phyloP scores from a whole-genome alignment of 306 rosid genomes.

The Pyrus bretschneideri region DNA sequence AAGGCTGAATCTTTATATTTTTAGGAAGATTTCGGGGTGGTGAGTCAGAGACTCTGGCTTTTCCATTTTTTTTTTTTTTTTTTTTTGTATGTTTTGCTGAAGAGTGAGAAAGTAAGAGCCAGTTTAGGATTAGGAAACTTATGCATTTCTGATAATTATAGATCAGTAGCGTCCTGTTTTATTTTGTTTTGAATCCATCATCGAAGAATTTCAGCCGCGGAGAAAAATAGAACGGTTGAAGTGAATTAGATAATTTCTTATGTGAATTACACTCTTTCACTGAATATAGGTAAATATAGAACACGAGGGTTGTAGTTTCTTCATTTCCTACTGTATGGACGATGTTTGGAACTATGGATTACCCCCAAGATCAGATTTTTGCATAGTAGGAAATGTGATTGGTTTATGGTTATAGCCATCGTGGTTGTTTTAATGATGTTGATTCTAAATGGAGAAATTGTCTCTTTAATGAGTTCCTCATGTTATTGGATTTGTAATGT shows the following conservation, averaged over 20 bases:
- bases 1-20: background rate
- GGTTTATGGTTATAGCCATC: background rate
- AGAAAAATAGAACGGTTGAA: background rate
- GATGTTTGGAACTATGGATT: background rate
- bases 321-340: background rate
- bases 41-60: background rate
- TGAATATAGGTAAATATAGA: background rate
- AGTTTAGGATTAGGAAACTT: background rate
- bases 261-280: background rate
- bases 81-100: background rate
- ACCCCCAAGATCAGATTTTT: background rate
- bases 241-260: background rate
- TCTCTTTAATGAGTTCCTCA: background rate
- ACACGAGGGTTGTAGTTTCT: background rate
- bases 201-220: background rate
- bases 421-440: background rate
- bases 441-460: background rate
- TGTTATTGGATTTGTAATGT: background rate
- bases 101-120: background rate
- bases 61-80: no score
- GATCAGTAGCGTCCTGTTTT: background rate
- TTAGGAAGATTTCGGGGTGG: background rate
- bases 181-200: background rate
- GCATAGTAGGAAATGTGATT: background rate
- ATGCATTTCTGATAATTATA: background rate